Evolutionary conservation across 345 rosid species (phyloP).

Genomic region (Linum tenue): DNA sequence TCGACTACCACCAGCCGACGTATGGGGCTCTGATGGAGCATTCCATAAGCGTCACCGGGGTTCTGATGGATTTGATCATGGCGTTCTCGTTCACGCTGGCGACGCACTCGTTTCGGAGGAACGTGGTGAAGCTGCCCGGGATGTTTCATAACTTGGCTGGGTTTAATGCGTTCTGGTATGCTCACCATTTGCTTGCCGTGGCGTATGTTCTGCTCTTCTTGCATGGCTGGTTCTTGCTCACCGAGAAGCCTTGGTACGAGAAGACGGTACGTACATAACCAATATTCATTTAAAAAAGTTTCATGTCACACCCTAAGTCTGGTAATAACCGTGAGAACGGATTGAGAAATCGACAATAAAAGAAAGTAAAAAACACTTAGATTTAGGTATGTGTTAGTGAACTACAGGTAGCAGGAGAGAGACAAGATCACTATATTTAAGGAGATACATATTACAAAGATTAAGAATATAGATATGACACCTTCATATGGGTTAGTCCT

Average conservation of each 20-base stretch:
- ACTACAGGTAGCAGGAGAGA: too few species aligned
- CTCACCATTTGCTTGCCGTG: conserved; percentile 72
- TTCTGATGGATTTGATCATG: conserved; percentile 53
- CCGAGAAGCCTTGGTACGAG: conserved; percentile 49
- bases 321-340: too few species aligned
- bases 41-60: conserved; percentile 53
- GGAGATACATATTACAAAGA: too few species aligned
- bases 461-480: too few species aligned
- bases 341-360: too few species aligned
- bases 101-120: conserved; percentile 54
- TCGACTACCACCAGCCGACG: conserved; percentile 52
- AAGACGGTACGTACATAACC: conserved; percentile 47
- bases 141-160: conserved; percentile 61
- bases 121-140: conserved; percentile 56
- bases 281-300: too few species aligned
- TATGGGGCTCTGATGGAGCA: conserved; percentile 39
- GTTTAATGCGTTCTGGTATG: conserved; percentile 93
- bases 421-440: too few species aligned
- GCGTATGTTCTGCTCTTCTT: conserved; percentile 55
- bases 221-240: conserved; percentile 74
- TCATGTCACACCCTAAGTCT: too few species aligned
- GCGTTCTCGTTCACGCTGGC: conserved; percentile 59
- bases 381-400: too few species aligned
- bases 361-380: too few species aligned
- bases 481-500: too few species aligned